Percentiles rank a stretch among this genome's conserved stretches.
phyloP scores from a whole-genome alignment of 148 eudicot species.

The Vaccinium corymbosum region DNA sequence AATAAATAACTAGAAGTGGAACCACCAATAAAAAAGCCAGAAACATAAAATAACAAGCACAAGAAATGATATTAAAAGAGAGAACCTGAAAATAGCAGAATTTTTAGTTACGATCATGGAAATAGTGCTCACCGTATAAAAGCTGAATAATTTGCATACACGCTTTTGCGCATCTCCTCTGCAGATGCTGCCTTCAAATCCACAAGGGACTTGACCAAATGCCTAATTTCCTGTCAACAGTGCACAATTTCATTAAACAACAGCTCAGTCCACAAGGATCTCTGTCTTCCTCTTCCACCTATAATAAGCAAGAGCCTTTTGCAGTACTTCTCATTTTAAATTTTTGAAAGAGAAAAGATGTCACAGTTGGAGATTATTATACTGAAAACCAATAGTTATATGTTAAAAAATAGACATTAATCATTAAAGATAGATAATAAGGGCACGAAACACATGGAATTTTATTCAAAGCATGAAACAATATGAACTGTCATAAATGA shows the following conservation, averaged over 20 bases:
- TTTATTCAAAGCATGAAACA: neutral
- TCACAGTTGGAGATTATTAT: neutral
- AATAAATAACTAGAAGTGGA: constrained; percentile 1
- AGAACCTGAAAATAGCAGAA: neutral
- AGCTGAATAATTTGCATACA: constrained; percentile 88
- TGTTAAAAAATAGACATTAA: neutral
- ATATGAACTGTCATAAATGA: neutral
- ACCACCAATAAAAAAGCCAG: neutral
- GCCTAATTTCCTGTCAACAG: constrained; percentile 62
- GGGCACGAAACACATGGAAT: neutral
- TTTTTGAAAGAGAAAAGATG: neutral
- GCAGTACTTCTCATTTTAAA: neutral
- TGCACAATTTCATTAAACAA: neutral
- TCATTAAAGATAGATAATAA: neutral
- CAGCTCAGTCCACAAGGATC: neutral
- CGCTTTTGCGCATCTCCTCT: constrained; percentile 98
- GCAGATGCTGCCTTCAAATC: constrained; percentile 89
- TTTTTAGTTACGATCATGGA: neutral
- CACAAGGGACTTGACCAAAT: constrained; percentile 53
- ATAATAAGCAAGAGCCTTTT: neutral
- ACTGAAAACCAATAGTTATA: neutral
- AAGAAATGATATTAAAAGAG: neutral
- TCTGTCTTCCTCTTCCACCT: neutral
- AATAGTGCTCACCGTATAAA: constrained; percentile 66
- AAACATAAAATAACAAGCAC: neutral